Percentiles rank a stretch among this genome's conserved stretches.
Conservation (phyloP, 192 early-diverging fungal species). For the Backusella morwellensis region DNA sequence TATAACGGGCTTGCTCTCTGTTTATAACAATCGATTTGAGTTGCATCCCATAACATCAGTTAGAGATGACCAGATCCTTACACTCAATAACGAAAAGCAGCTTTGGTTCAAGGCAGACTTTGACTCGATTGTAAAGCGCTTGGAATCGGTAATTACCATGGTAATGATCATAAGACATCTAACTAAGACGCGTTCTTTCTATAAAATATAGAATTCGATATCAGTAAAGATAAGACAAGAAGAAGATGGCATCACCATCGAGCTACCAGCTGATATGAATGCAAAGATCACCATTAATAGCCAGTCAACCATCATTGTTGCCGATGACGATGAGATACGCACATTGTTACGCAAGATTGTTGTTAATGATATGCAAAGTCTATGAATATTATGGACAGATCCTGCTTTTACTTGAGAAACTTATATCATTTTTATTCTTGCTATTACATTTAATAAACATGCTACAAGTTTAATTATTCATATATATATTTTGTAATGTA, state of each 20-base stretch:
- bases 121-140: neutral
- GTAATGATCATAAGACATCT: neutral
- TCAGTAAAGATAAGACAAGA: conserved; percentile 1
- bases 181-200: neutral
- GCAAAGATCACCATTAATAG: neutral
- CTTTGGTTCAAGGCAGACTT: neutral
- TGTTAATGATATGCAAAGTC: conserved; percentile 6
- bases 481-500: no score
- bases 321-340: conserved; percentile 14
- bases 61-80: conserved; percentile 6
- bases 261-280: conserved; percentile 14
- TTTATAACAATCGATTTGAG: conserved; percentile 21
- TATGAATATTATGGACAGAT: neutral
- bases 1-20: conserved; percentile 11
- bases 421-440: no score
- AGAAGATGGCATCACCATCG: neutral
- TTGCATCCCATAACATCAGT: conserved; percentile 4
- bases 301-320: conserved; percentile 14
- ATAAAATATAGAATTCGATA: neutral
- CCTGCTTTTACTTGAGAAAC: no score
- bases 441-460: no score
- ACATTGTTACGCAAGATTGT: conserved; percentile 12
- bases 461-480: no score
- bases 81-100: conserved; percentile 6
- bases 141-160: conserved; percentile 1